These are phyloP conservation scores for Xerocomellus dryophilus DNA, from an alignment of 768 basidiomycete species.

Conservation along the genomic window DNA sequence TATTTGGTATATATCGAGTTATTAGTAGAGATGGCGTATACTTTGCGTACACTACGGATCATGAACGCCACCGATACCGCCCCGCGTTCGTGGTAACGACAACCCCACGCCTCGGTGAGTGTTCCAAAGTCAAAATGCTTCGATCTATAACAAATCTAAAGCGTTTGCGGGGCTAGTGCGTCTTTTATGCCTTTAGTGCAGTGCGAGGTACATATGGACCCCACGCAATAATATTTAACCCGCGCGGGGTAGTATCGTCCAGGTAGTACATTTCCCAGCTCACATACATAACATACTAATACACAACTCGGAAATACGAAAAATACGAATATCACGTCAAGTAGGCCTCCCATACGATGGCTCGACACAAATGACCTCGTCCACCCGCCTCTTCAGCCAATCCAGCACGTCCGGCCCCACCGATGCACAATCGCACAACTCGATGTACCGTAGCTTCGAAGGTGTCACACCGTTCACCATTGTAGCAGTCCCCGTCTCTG, in stretches of 20 bases:
- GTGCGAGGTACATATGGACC: neutral
- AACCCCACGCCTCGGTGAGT: neutral
- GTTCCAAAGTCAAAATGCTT: slow-evolving; percentile 13
- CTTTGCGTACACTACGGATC: neutral
- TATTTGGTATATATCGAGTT: neutral
- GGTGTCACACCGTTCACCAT: slow-evolving; percentile 49
- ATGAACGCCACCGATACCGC: neutral
- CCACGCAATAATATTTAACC: neutral
- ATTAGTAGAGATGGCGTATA: no score
- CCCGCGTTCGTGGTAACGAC: neutral
- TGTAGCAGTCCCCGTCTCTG: slow-evolving; percentile 37
- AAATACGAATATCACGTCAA: slow-evolving; percentile 6
- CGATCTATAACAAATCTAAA: slow-evolving; percentile 4
- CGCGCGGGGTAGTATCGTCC: neutral
- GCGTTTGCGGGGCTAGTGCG: slow-evolving; percentile 14
- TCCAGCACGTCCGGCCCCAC: slow-evolving; percentile 66
- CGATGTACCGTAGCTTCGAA: slow-evolving; percentile 51
- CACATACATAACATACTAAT: slow-evolving; percentile 19
- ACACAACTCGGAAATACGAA: slow-evolving; percentile 11
- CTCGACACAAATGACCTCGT: slow-evolving; percentile 61
- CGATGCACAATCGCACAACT: slow-evolving; percentile 63
- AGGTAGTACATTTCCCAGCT: neutral
- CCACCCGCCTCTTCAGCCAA: slow-evolving; percentile 63
- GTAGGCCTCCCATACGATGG: slow-evolving; percentile 46
- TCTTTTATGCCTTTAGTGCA: neutral